phyloP scores from a whole-genome alignment of 2,329 filamentous ascomycete genomes.

The Cladobotryum protrusum region DNA sequence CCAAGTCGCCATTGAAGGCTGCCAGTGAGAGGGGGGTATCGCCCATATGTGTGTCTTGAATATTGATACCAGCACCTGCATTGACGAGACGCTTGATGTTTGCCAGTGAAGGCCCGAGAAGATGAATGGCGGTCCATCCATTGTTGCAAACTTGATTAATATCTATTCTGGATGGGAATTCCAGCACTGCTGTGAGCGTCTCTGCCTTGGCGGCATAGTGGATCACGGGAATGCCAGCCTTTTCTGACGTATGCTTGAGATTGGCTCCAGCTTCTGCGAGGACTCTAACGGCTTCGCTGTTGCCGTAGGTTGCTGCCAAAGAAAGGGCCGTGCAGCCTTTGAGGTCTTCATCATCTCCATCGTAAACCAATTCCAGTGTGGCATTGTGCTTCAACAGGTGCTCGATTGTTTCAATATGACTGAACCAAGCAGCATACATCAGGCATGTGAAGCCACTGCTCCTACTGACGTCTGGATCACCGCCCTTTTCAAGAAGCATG shows the following conservation, averaged over 20 bases:
- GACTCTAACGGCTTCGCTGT: neutral
- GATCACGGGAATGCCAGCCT: conserved; percentile 1
- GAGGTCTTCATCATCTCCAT: conserved; percentile 2
- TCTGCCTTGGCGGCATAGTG: conserved; percentile 2
- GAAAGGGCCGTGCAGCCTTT: conserved; percentile 8
- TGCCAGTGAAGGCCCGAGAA: neutral
- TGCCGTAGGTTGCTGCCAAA: neutral
- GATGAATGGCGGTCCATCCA: conserved; percentile 1
- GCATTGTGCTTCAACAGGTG: conserved; percentile 7
- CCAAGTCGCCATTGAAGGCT: conserved; percentile 1
- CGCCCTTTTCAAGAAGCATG: conserved; percentile 10
- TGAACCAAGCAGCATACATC: conserved; percentile 10
- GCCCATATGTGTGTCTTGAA: neutral
- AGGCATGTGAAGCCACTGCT: conserved; percentile 6
- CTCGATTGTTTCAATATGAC: conserved; percentile 1
- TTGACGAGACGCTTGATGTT: conserved; percentile 10
- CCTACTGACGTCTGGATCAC: conserved; percentile 4
- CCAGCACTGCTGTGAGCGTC: conserved; percentile 1
- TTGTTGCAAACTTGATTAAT: conserved; percentile 3
- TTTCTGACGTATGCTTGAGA: neutral
- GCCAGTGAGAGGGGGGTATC: conserved; percentile 7
- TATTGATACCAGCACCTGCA: conserved; percentile 4
- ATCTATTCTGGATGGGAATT: conserved; percentile 10
- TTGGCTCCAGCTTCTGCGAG: conserved; percentile 11
- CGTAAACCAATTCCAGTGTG: conserved; percentile 3